Percentiles rank a stretch among this genome's conserved stretches.
Conservation (phyloP, 352 stramenopile genomes). For the Phytophthora cryptogea region DNA sequence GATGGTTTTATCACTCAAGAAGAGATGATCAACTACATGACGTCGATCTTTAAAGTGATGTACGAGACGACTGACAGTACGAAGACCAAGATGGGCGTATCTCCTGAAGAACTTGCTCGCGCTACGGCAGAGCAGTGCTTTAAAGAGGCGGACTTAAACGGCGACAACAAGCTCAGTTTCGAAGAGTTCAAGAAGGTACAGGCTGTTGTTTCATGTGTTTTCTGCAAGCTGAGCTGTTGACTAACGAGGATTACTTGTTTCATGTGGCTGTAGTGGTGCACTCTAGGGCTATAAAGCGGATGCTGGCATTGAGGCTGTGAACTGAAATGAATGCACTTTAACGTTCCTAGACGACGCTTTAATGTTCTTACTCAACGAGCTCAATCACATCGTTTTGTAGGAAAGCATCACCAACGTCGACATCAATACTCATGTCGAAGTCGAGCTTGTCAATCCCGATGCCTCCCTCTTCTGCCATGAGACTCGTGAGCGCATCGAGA, state of each 20-base stretch:
- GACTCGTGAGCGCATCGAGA: constrained; percentile 46
- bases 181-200: constrained; percentile 90
- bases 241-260: constrained; percentile 15
- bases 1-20: constrained; percentile 86
- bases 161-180: constrained; percentile 87
- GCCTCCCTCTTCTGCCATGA: constrained; percentile 48
- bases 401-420: constrained; percentile 27
- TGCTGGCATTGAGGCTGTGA: constrained; percentile 14
- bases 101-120: constrained; percentile 75
- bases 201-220: neutral
- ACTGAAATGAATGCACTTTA: constrained; percentile 30
- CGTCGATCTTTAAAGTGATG: constrained; percentile 90
- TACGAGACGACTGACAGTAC: constrained; percentile 84
- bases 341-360: neutral
- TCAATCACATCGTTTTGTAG: constrained; percentile 26
- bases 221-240: constrained; percentile 9
- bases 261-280: constrained; percentile 43
- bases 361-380: constrained; percentile 14
- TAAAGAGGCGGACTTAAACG: constrained; percentile 82
- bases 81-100: constrained; percentile 77
- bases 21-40: constrained; percentile 90
- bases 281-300: constrained; percentile 30
- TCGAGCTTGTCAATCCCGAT: constrained; percentile 47
- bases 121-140: constrained; percentile 87
- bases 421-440: constrained; percentile 34